phyloP scores from a whole-genome alignment of 129 eudicot species.

The Pseudognaphalium luteoalbum region DNA sequence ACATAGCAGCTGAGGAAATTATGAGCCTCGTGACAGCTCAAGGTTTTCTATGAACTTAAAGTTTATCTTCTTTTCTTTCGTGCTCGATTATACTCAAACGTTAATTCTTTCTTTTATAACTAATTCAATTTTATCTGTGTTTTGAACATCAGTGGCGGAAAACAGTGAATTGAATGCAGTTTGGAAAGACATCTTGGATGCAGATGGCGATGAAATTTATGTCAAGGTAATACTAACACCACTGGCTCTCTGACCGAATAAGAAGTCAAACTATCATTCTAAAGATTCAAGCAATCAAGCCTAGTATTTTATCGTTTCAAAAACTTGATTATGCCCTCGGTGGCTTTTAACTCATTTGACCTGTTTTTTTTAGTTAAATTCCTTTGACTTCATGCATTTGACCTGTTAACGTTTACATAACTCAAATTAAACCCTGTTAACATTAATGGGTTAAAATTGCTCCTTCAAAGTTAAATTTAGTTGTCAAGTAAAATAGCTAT shows the following conservation, averaged over 20 bases:
- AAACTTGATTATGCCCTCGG: background rate
- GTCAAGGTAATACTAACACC: slow-evolving; percentile 65
- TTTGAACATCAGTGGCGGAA: slow-evolving; percentile 71
- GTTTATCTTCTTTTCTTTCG: background rate
- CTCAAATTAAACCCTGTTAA: background rate
- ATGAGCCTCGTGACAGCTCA: slow-evolving; percentile 99
- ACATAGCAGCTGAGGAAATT: slow-evolving; percentile 93
- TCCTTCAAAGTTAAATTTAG: background rate
- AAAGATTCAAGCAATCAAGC: background rate
- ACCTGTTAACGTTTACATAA: background rate
- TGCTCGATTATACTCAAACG: background rate
- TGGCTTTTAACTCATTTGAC: background rate
- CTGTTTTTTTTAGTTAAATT: background rate
- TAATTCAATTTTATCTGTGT: slow-evolving; percentile 2
- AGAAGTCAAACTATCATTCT: background rate
- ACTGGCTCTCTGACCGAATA: background rate
- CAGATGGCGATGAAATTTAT: slow-evolving; percentile 97
- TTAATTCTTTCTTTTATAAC: background rate
- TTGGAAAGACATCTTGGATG: slow-evolving; percentile 93
- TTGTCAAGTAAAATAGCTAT: background rate
- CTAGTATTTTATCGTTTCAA: background rate
- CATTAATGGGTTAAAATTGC: background rate
- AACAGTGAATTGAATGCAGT: slow-evolving; percentile 82
- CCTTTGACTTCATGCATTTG: background rate
- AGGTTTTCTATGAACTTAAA: slow-evolving; percentile 43